Percentiles rank a stretch among this genome's conserved stretches.
phyloP scores from a whole-genome alignment of 2,329 filamentous ascomycete species.

The Rutstroemia sydowiana region DNA sequence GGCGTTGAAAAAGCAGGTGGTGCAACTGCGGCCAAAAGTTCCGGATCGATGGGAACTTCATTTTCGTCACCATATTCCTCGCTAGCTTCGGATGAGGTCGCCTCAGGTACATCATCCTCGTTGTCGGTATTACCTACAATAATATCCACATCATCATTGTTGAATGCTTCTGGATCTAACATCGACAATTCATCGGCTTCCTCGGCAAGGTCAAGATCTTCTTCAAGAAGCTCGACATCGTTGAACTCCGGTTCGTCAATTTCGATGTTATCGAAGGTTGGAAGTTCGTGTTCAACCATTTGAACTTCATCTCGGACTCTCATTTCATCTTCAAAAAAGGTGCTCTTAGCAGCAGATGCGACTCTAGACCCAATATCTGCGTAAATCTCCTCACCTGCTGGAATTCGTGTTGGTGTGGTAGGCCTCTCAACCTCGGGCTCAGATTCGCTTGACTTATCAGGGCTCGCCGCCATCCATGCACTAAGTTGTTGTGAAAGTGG shows the following conservation, averaged over 20 bases:
- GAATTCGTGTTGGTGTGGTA: slow-evolving; percentile 12
- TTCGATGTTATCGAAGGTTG: slow-evolving; percentile 5
- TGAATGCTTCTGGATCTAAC: slow-evolving; percentile 34
- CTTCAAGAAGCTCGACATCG: slow-evolving; percentile 42
- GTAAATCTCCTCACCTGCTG: background rate
- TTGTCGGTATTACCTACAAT: background rate
- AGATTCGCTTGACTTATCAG: slow-evolving; percentile 34
- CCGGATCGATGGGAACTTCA: slow-evolving; percentile 47
- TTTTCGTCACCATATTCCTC: slow-evolving; percentile 65
- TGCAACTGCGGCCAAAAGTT: slow-evolving; percentile 29
- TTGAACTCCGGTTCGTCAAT: slow-evolving; percentile 33
- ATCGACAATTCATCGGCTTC: slow-evolving; percentile 56
- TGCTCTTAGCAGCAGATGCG: slow-evolving; percentile 34
- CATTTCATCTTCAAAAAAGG: slow-evolving; percentile 59
- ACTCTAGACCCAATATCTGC: background rate
- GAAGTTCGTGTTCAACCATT: slow-evolving; percentile 31
- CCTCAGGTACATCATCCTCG: slow-evolving; percentile 28
- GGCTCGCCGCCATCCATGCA: slow-evolving; percentile 56
- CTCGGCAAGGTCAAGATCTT: slow-evolving; percentile 49
- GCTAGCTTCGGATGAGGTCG: slow-evolving; percentile 51
- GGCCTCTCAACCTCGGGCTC: slow-evolving; percentile 4
- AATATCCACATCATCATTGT: slow-evolving; percentile 8
- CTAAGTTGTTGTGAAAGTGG: slow-evolving; percentile 54
- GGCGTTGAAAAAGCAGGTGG: slow-evolving; percentile 19
- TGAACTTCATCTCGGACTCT: slow-evolving; percentile 35